phyloP scores from a whole-genome alignment of 2,329 filamentous ascomycete species.

The Decorospora gaudefroyi region DNA sequence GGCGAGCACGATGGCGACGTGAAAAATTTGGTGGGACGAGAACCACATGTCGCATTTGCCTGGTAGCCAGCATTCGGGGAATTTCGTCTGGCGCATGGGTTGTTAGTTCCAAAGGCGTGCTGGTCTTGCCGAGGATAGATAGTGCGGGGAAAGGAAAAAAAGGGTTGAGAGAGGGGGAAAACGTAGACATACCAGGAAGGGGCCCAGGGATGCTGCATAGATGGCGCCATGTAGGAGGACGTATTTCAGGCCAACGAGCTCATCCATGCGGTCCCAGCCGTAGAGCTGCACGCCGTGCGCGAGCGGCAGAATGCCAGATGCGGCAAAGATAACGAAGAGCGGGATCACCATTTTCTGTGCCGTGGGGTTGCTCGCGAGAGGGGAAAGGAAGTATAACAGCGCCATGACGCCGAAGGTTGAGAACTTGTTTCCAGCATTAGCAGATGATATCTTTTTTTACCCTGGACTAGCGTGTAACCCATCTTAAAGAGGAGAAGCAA shows the following conservation, averaged over 20 bases:
- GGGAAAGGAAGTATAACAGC: background rate
- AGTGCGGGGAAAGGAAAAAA: no score
- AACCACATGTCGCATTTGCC: background rate
- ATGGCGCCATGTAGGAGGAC: constrained; percentile 1
- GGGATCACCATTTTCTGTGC: background rate
- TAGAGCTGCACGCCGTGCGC: background rate
- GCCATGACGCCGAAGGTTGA: background rate
- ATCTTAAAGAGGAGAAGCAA: no score
- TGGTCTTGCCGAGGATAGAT: no score
- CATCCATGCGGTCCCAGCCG: background rate
- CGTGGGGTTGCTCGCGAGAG: constrained; percentile 3
- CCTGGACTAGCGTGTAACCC: no score
- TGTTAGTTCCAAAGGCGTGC: no score
- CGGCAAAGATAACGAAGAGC: background rate
- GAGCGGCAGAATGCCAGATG: background rate
- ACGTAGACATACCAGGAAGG: constrained; percentile 3
- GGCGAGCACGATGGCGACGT: no score
- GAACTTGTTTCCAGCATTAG: background rate
- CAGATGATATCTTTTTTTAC: no score
- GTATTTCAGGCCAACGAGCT: background rate
- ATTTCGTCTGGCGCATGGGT: no score
- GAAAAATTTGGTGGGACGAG: no score
- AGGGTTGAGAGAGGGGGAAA: no score
- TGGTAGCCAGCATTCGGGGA: background rate
- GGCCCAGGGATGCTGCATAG: background rate